Percentiles rank a stretch among this genome's conserved stretches.
Conservation (phyloP, 805 yeast species). For the Candida andamanensis region DNA sequence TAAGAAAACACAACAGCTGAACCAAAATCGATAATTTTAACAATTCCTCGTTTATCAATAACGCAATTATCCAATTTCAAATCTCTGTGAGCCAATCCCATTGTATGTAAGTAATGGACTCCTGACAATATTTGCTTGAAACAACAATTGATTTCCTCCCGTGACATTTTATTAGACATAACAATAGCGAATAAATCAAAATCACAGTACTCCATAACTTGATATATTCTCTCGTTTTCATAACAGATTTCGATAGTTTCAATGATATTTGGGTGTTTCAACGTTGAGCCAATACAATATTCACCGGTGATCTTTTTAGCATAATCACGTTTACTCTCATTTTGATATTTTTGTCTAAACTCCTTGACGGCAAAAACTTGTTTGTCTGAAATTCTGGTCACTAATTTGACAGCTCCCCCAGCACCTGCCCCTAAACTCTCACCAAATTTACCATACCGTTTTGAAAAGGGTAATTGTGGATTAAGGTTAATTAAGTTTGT, state of each 20-base stretch:
- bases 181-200: constrained; percentile 82
- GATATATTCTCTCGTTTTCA: constrained; percentile 66
- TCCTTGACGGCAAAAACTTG: constrained; percentile 80
- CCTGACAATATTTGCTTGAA: constrained; percentile 71
- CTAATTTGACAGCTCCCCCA: constrained; percentile 77
- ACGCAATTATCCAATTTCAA: constrained; percentile 81
- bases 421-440: constrained; percentile 81
- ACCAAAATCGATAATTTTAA: constrained; percentile 79
- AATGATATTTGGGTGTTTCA: constrained; percentile 77
- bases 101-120: constrained; percentile 65
- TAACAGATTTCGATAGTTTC: constrained; percentile 73
- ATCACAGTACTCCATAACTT: constrained; percentile 94
- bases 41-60: constrained; percentile 64
- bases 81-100: constrained; percentile 82
- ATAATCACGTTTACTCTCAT: constrained; percentile 69
- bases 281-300: constrained; percentile 77
- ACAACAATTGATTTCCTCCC: constrained; percentile 79
- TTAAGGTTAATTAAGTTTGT: constrained; percentile 20
- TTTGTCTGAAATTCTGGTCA: constrained; percentile 63
- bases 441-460: constrained; percentile 69
- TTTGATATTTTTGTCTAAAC: constrained; percentile 65
- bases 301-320: constrained; percentile 88
- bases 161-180: constrained; percentile 78
- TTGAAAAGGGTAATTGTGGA: constrained; percentile 25
- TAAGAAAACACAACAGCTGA: constrained; percentile 78